A percentile compares a stretch with the other conserved stretches of the same genome.
These are phyloP conservation scores for Diaporthe capsici DNA, from an alignment of 2,329 filamentous ascomycete genomes.

Conservation along the genomic window DNA sequence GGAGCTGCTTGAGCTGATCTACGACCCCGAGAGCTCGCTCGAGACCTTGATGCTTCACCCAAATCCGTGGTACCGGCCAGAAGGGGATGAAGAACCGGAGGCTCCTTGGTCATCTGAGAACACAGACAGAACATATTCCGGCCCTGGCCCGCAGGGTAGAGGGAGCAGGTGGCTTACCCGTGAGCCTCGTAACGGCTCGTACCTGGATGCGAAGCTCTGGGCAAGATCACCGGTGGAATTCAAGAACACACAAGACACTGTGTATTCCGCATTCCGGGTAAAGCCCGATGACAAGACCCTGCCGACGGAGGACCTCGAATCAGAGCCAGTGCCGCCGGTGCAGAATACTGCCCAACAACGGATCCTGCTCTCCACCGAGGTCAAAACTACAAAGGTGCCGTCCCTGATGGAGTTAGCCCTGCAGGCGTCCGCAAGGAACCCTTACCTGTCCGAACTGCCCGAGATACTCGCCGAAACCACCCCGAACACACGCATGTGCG, in stretches of 20 bases:
- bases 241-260: conserved; percentile 44
- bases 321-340: background rate
- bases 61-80: conserved; percentile 70
- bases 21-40: conserved; percentile 58
- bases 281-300: conserved; percentile 34
- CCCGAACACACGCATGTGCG: conserved; percentile 55
- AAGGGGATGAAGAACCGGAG: conserved; percentile 31
- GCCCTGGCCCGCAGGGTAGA: conserved; percentile 25
- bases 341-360: conserved; percentile 21
- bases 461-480: conserved; percentile 57
- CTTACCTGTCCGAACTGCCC: conserved; percentile 58
- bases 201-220: conserved; percentile 32
- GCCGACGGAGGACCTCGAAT: conserved; percentile 39
- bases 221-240: conserved; percentile 51
- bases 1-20: conserved; percentile 72
- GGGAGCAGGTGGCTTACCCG: conserved; percentile 34
- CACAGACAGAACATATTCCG: conserved; percentile 25
- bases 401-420: conserved; percentile 67
- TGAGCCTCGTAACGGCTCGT: background rate
- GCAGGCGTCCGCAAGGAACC: conserved; percentile 59
- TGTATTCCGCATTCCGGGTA: conserved; percentile 46
- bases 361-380: background rate
- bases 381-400: conserved; percentile 52
- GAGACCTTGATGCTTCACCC: conserved; percentile 69
- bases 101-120: conserved; percentile 39